Percentiles rank a stretch among this genome's conserved stretches.
phyloP scores from a whole-genome alignment of 805 yeast species.

The Candida piceae region DNA sequence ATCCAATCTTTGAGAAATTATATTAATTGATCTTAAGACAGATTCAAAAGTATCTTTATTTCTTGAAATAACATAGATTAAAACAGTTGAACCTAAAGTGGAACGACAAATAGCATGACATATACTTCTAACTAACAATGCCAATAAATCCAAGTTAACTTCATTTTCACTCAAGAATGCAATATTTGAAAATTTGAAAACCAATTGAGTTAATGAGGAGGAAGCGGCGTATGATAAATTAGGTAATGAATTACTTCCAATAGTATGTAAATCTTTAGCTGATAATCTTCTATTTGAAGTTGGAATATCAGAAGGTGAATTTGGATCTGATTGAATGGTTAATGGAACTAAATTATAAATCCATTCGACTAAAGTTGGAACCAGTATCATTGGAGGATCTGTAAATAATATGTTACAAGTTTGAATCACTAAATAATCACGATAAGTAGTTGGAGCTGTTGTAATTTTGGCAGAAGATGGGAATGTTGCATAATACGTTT shows the following conservation, averaged over 20 bases:
- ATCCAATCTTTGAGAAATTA: slow-evolving; percentile 23
- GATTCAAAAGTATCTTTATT: slow-evolving; percentile 35
- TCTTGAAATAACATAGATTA: slow-evolving; percentile 45
- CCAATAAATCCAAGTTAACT: slow-evolving; percentile 49
- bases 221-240: slow-evolving; percentile 47
- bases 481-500: slow-evolving; percentile 39
- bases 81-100: slow-evolving; percentile 48
- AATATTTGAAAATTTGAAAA: slow-evolving; percentile 34
- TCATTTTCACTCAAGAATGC: slow-evolving; percentile 34
- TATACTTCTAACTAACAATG: slow-evolving; percentile 53
- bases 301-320: slow-evolving; percentile 9
- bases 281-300: slow-evolving; percentile 15
- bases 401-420: slow-evolving; percentile 37
- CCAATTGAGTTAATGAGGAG: slow-evolving; percentile 37
- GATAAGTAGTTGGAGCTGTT: slow-evolving; percentile 41
- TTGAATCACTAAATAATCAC: slow-evolving; percentile 61
- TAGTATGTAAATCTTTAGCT: slow-evolving; percentile 3
- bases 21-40: slow-evolving; percentile 31
- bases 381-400: slow-evolving; percentile 31
- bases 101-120: slow-evolving; percentile 46
- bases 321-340: no score
- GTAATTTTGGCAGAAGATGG: slow-evolving; percentile 45
- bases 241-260: slow-evolving; percentile 26
- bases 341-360: slow-evolving; percentile 57
- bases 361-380: slow-evolving; percentile 52